Evolutionary conservation across 106 monocot genomes (phyloP), one percentile per base, ranked within the genome.

Genomic region (Triglochin maritima): DNA sequence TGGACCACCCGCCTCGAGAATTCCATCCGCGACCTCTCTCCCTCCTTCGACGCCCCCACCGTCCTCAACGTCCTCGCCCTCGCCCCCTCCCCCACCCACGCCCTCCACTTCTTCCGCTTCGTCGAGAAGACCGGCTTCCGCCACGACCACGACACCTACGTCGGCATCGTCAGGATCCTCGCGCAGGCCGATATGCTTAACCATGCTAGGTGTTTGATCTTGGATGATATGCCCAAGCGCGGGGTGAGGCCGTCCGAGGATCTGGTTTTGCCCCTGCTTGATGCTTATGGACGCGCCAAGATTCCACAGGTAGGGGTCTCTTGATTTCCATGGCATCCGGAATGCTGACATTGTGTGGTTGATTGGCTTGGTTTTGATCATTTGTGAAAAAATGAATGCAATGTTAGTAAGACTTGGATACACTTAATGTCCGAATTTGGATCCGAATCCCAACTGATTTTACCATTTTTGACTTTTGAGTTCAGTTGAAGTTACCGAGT

Each of bases 1-100:
- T 98, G 98, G 98, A 98, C 98, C 41, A 92, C 92, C 57, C 91
- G 92, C 56, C 91, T 98, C 72, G 84, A 98, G 86, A 92, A 88
- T 74, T 89, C 98, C 9, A 98, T 98, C 76, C 84, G 92, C 2
- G 59, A 41, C 42, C 66, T 92, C 16, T 78, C 58, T 59, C 86
- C 92, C n/a, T 12, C 45, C 56, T 86, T 92, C 77, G 80, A 78
- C 74, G 64, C 57, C n/a, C 43, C 68, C 11, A 82, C 88, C 44
- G 92, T 92, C 12, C 76, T 84, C 56, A 72, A 65, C 64, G 72
- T 98, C 49, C 61, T 98, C 76, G 74, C 82, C 64, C 65, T 75
- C 54, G 62, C 79, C 59, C 64, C 69, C 13, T 57, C 64, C 11
- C 84, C 98, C 7, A 68, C 79, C 13, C 80, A 79, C 13, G 81